Base-by-base conservation (phyloP, 768 basidiomycete genomes). In the Bullera alba region DNA sequence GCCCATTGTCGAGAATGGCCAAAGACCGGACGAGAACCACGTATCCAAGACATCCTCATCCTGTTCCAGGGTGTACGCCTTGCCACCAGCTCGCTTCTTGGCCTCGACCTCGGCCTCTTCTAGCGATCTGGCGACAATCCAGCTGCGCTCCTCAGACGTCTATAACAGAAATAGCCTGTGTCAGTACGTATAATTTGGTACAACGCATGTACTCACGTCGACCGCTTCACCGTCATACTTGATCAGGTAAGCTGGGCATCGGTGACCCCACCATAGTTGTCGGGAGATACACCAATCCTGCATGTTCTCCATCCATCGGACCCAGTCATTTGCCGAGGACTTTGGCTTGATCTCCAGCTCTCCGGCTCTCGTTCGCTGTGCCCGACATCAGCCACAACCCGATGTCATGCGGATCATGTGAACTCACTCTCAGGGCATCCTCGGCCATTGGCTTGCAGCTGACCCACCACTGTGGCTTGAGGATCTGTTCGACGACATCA, bases 391-490 rank as follows among this genome's bases (percentile, higher is more conserved):
- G 32, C 32, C 37, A 39, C 12, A 14, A 21, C 19, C 19, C 19
- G 10, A 39, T 14, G 8, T 10, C 37, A 39, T 7, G n/a, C n/a
- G n/a, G n/a, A 10, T 8, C 22, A 21, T 39, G 12, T 39, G 10
- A 19, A 52, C 48, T 42, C 27, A 87, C 91, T 77, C 83, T 82
- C 69, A 93, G 79, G 4, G 87, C 89, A 63, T 91, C 87, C 46
- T 89, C 84, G 0, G 93, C 91, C 45, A 97, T 76, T 0, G 85
- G 85, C 72, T 87, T 82, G 75, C 91, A 93, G 71, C 84, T 82
- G 29, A 99, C 85, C 92, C 93, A 99, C 95, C 95, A 99, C 69
- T 99, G 95, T 0, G 95, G 95, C 73, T 95, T 97, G 63, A 97
- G 76, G 19, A 96, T 76, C 1, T 87, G 85, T 73, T 99, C 95